phyloP scores from a whole-genome alignment of 2,329 filamentous ascomycete species.

The Aureobasidium sp. region DNA sequence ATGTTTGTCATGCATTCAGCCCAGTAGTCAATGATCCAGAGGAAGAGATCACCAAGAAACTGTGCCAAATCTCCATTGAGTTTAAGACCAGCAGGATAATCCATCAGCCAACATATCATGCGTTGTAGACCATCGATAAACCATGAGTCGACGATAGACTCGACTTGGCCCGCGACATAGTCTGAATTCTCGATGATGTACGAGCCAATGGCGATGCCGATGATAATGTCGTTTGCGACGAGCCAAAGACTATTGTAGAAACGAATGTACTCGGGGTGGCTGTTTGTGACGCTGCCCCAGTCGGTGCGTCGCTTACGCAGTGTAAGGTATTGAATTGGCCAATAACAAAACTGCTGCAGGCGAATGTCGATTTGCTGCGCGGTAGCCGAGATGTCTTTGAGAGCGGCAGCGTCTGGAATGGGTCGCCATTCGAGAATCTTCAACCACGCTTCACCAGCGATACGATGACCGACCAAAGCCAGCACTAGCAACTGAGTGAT shows the following conservation, averaged over 20 bases:
- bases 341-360: conserved; percentile 96
- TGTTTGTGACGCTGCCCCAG: conserved; percentile 93
- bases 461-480: conserved; percentile 69
- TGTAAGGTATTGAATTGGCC: conserved; percentile 94
- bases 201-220: conserved; percentile 89
- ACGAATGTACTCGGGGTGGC: conserved; percentile 94
- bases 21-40: conserved; percentile 99
- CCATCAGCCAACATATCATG: conserved; percentile 93
- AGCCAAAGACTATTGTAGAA: conserved; percentile 99
- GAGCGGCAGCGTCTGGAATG: conserved; percentile 68
- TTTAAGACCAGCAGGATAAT: conserved; percentile 89
- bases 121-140: conserved; percentile 81
- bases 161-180: conserved; percentile 75
- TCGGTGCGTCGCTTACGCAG: conserved; percentile 81
- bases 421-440: conserved; percentile 77
- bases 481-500: conserved; percentile 66
- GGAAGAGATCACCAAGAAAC: conserved; percentile 91
- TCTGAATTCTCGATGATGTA: conserved; percentile 94
- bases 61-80: conserved; percentile 86
- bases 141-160: conserved; percentile 67
- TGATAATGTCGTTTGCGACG: conserved; percentile 96
- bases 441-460: conserved; percentile 73
- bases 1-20: conserved; percentile 72
- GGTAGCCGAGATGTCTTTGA: conserved; percentile 94
- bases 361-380: conserved; percentile 97